phyloP scores from a whole-genome alignment of 2,329 filamentous ascomycete species.

The Colletotrichum sp. region DNA sequence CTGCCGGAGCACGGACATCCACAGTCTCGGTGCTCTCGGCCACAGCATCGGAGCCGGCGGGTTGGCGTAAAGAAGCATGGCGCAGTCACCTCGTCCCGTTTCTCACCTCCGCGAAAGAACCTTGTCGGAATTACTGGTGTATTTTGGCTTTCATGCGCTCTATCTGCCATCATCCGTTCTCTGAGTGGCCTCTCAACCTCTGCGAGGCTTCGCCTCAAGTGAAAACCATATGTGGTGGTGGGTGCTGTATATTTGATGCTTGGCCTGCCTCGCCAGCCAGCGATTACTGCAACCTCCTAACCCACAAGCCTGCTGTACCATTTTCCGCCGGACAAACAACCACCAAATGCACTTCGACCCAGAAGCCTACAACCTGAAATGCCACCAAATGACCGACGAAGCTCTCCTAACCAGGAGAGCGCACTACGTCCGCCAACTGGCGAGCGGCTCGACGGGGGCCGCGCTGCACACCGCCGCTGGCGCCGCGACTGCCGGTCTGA shows the following conservation, averaged over 20 bases:
- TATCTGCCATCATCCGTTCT: not conserved
- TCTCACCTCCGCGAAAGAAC: not conserved
- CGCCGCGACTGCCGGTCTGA: slow-evolving; percentile 32
- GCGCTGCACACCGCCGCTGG: slow-evolving; percentile 39
- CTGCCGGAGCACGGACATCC: not conserved
- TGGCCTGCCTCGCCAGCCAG: not conserved
- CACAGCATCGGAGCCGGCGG: not conserved
- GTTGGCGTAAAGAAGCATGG: not conserved
- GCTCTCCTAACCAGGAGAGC: slow-evolving; percentile 37
- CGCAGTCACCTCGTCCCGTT: not conserved
- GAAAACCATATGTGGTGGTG: not conserved
- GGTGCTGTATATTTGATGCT: not conserved
- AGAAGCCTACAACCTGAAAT: slow-evolving; percentile 41
- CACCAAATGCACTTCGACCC: slow-evolving; percentile 41
- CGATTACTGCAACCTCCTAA: not conserved
- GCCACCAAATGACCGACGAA: slow-evolving; percentile 36
- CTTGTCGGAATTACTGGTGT: not conserved
- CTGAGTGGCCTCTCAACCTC: not conserved
- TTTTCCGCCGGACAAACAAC: not conserved
- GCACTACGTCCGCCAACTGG: slow-evolving; percentile 45
- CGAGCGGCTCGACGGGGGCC: slow-evolving; percentile 36
- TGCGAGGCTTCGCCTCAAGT: not conserved
- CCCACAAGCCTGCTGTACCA: not conserved
- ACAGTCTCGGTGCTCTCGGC: not conserved
- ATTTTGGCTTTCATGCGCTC: not conserved